Percentiles rank a stretch among this genome's conserved stretches.
These are phyloP conservation scores for Kuraishia piskuri DNA, from an alignment of 805 yeast species.

Conservation along the genomic window DNA sequence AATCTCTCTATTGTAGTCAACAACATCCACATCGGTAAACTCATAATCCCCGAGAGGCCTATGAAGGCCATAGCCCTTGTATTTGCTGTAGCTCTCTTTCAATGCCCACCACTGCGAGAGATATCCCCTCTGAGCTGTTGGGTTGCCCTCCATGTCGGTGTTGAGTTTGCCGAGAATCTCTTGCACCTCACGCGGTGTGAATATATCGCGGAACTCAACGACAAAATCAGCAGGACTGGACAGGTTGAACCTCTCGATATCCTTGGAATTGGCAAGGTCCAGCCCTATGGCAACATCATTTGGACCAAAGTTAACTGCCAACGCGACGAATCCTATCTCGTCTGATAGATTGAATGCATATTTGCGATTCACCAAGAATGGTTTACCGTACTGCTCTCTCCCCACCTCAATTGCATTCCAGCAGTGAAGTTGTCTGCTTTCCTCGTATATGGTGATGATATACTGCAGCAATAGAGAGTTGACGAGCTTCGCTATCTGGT, in stretches of 20 bases:
- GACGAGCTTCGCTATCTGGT: constrained; percentile 30
- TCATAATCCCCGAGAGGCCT: constrained; percentile 17
- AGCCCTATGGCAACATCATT: constrained; percentile 25
- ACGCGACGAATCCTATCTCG: constrained; percentile 40
- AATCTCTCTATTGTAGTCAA: not conserved
- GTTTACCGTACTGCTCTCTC: constrained; percentile 47
- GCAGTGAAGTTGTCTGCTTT: constrained; percentile 8
- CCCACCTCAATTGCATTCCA: constrained; percentile 17
- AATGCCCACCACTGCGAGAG: constrained; percentile 69
- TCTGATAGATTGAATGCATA: constrained; percentile 51
- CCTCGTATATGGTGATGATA: constrained; percentile 27
- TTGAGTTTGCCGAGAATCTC: not conserved
- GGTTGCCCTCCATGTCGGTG: not conserved
- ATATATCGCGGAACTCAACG: constrained; percentile 19
- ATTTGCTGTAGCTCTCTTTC: constrained; percentile 70
- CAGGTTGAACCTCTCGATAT: constrained; percentile 15
- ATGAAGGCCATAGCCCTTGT: constrained; percentile 50
- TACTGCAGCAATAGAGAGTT: constrained; percentile 36
- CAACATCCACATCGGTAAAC: constrained; percentile 8
- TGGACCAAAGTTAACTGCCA: constrained; percentile 29
- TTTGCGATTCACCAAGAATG: constrained; percentile 24
- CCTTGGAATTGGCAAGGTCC: constrained; percentile 34
- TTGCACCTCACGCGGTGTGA: constrained; percentile 17
- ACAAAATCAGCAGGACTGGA: constrained; percentile 18
- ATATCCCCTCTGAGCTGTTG: constrained; percentile 15